A percentile compares a stretch with the other conserved stretches of the same genome.
Conservation (phyloP, 1,284 basidiomycete genomes). For the Tetrapyrgos nigripes region DNA sequence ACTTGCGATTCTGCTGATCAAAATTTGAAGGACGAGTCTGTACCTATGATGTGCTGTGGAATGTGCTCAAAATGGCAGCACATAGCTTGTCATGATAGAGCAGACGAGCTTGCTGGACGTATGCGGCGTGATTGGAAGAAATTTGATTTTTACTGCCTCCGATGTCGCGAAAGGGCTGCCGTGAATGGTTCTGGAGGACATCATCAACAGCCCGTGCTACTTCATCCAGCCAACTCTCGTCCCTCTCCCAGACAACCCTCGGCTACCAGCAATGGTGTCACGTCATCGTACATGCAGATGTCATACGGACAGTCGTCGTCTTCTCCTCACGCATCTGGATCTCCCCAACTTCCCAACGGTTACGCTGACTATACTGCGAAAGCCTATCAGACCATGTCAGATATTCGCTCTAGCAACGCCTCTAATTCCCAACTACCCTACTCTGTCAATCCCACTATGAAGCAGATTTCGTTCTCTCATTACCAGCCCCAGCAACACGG, state of each 20-base stretch:
- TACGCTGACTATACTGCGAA: not conserved
- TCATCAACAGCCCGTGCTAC: slow-evolving; percentile 21
- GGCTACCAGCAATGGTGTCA: not conserved
- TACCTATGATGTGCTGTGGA: slow-evolving; percentile 81
- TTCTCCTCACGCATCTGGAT: not conserved
- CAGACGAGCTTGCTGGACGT: slow-evolving; percentile 61
- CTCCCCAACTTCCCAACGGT: slow-evolving; percentile 2
- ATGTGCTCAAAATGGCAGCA: slow-evolving; percentile 85
- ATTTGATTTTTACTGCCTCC: slow-evolving; percentile 69
- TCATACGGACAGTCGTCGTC: slow-evolving; percentile 9
- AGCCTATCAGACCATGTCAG: slow-evolving; percentile 8
- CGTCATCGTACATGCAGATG: slow-evolving; percentile 7
- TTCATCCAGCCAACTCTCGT: slow-evolving; percentile 25
- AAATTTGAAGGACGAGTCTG: slow-evolving; percentile 68
- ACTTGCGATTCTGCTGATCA: not conserved
- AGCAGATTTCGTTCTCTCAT: slow-evolving; percentile 49
- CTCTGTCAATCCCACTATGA: slow-evolving; percentile 1
- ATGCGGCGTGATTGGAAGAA: slow-evolving; percentile 73
- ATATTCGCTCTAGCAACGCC: slow-evolving; percentile 10
- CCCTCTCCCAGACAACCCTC: slow-evolving; percentile 2
- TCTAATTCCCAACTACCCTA: not conserved
- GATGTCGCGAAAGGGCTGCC: slow-evolving; percentile 42
- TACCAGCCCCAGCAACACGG: slow-evolving; percentile 56
- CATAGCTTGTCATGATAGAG: slow-evolving; percentile 75
- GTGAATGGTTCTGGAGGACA: slow-evolving; percentile 1